phyloP scores from a whole-genome alignment of 169 alveolate genomes.

The Plasmodium gonderi region DNA sequence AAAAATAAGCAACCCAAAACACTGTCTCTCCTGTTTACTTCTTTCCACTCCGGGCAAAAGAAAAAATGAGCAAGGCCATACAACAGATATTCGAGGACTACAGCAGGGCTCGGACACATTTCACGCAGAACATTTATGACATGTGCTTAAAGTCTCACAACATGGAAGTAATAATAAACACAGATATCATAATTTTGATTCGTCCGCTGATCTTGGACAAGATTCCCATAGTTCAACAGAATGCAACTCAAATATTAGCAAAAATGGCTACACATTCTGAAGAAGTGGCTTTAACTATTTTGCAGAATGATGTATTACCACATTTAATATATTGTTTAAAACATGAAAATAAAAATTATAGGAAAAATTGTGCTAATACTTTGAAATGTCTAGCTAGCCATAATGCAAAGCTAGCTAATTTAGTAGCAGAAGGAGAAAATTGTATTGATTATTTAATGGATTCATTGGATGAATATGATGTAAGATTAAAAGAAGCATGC shows the following conservation, averaged over 20 bases:
- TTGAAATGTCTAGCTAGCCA: constrained; percentile 54
- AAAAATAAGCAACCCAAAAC: no score
- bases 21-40: no score
- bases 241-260: constrained; percentile 47
- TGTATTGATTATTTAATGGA: constrained; percentile 66
- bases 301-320: constrained; percentile 65
- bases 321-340: constrained; percentile 69
- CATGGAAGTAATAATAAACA: constrained; percentile 52
- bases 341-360: constrained; percentile 69
- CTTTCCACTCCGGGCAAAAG: neutral
- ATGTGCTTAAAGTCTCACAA: constrained; percentile 53
- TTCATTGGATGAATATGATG: constrained; percentile 52
- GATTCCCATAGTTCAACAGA: constrained; percentile 66
- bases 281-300: constrained; percentile 51
- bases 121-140: constrained; percentile 55
- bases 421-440: constrained; percentile 41
- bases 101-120: constrained; percentile 33
- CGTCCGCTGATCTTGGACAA: constrained; percentile 65
- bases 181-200: constrained; percentile 53
- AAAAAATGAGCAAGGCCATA: constrained; percentile 52
- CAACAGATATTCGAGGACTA: constrained; percentile 67
- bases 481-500: constrained; percentile 44
- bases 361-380: constrained; percentile 64
- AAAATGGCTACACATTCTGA: constrained; percentile 68
- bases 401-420: constrained; percentile 56